Base-by-base conservation (phyloP, 345 rosid species). In the Salix exigua region DNA sequence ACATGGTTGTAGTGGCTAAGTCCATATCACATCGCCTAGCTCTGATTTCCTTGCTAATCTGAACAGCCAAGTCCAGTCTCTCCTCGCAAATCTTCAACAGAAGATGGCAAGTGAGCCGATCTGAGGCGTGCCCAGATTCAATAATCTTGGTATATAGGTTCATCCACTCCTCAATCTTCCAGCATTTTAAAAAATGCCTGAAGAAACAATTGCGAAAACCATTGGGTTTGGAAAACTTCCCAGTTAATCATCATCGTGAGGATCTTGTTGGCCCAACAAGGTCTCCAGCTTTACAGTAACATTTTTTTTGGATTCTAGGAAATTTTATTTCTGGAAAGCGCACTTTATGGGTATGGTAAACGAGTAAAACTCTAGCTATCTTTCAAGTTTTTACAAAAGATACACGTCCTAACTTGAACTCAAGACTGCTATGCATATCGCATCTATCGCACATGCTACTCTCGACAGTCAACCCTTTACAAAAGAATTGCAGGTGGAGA, bases 71-170 rank as follows among this genome's bases (percentile, higher is more conserved):
- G 46, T 89, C 89, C 77, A 89, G 78, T 80, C 87, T 89, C 84
- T 89, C 94, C 80, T 93, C 91, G 17, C 97, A 93, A 40, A 89
- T 82, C 86, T 95, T 95, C 80, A 95, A 50, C 83, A 95, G 67
- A 83, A 90, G 90, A 85, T 91, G 94, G 80, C 85, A 91, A 2
- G 98, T 89, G 2, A 89, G 87, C 73, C 87, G 86, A 80, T 93
- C 96, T 1, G 87, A 92, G 50, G 71, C 81, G 79, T 88, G 88
- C 23, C 98, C 94, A 75, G 92, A 87, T 77, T 88, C 90, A 70
- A 93, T 78, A 92, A 93, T 82, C 86, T 91, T 95, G 38, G 83
- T 86, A 76, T 90, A 89, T 50, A 93, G 89, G 67, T 87, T 88
- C 96, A 95, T 91, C 0, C 88, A 96, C 33, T 88, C 97, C 69